Evolutionary conservation across 371 early-diverging fungal genomes (phyloP).

Genomic region (Lichtheimia ornata): DNA sequence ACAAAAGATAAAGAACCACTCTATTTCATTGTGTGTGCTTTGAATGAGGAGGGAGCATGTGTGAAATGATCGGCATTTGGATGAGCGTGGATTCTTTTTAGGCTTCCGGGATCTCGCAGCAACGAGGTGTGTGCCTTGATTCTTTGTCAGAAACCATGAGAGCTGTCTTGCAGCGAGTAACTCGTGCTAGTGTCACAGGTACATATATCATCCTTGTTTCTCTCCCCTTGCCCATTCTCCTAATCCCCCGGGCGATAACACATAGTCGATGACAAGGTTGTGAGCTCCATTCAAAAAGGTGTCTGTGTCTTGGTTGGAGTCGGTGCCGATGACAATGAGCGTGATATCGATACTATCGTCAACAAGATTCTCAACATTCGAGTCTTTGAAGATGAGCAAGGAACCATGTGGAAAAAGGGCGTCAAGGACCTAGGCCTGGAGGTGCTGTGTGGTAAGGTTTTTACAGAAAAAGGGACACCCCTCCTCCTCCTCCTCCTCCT

Average conservation of each 20-base stretch:
- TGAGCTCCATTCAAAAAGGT: slow-evolving; percentile 74
- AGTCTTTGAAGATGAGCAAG: slow-evolving; percentile 70
- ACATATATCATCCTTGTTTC: not conserved
- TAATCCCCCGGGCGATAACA: not conserved
- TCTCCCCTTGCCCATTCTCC: too few species aligned
- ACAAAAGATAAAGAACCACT: too few species aligned
- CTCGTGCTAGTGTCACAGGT: slow-evolving; percentile 24
- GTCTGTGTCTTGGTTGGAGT: slow-evolving; percentile 80
- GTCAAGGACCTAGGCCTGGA: slow-evolving; percentile 72
- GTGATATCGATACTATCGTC: slow-evolving; percentile 76
- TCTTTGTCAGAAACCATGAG: slow-evolving; percentile 9
- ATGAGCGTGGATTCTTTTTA: not conserved
- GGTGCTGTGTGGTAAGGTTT: slow-evolving; percentile 67
- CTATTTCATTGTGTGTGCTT: not conserved
- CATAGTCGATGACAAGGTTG: slow-evolving; percentile 63
- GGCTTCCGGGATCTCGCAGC: not conserved
- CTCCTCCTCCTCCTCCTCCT: too few species aligned
- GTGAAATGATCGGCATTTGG: not conserved
- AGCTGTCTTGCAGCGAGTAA: slow-evolving; percentile 20
- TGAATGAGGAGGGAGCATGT: not conserved
- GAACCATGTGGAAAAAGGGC: slow-evolving; percentile 73
- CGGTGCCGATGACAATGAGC: slow-evolving; percentile 66
- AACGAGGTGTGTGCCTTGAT: not conserved
- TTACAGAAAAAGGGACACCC: not conserved
- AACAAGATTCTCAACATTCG: slow-evolving; percentile 74